A percentile compares a stretch with the other conserved stretches of the same genome.
Evolutionary conservation across 228 moss, liverwort and hornwort genomes (phyloP).

Genomic region (Sphagnum fallax): DNA sequence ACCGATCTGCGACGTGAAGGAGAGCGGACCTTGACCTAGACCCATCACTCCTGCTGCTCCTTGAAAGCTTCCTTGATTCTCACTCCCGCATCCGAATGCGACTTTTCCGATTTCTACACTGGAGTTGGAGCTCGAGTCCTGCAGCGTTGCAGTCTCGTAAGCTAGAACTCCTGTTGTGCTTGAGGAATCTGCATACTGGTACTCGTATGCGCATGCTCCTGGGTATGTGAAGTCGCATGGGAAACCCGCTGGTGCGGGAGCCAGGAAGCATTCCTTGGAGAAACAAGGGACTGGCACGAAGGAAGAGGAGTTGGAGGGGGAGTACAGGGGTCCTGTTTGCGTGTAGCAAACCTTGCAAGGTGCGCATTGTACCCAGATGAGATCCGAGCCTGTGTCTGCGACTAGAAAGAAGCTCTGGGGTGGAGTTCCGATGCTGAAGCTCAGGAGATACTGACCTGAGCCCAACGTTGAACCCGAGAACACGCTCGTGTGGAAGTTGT

Average conservation of each 20-base stretch:
- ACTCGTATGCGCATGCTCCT: conserved; percentile 56
- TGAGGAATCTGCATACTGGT: conserved; percentile 52
- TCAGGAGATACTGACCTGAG: conserved; percentile 77
- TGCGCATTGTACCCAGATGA: conserved; percentile 74
- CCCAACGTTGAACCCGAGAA: conserved; percentile 62
- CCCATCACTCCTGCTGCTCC: conserved; percentile 65
- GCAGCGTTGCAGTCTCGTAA: conserved; percentile 47
- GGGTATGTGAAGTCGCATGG: conserved; percentile 62
- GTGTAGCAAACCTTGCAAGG: conserved; percentile 61
- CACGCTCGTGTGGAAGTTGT: conserved; percentile 52
- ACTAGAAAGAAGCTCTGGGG: conserved; percentile 73
- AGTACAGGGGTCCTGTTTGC: conserved; percentile 57
- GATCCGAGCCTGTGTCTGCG: conserved; percentile 75
- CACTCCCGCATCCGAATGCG: conserved; percentile 58
- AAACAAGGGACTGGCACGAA: conserved; percentile 49
- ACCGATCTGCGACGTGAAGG: conserved; percentile 63
- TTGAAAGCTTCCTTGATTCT: conserved; percentile 55
- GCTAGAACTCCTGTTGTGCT: conserved; percentile 48
- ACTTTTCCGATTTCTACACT: conserved; percentile 37
- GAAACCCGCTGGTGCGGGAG: conserved; percentile 61
- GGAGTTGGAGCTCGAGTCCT: conserved; percentile 15
- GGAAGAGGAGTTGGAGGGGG: conserved; percentile 44
- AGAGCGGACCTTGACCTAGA: conserved; percentile 53
- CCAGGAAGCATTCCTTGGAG: conserved; percentile 47
- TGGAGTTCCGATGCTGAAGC: conserved; percentile 68